Conservation (phyloP, 805 yeast genomes). For the Jamesozyma gamospora region DNA sequence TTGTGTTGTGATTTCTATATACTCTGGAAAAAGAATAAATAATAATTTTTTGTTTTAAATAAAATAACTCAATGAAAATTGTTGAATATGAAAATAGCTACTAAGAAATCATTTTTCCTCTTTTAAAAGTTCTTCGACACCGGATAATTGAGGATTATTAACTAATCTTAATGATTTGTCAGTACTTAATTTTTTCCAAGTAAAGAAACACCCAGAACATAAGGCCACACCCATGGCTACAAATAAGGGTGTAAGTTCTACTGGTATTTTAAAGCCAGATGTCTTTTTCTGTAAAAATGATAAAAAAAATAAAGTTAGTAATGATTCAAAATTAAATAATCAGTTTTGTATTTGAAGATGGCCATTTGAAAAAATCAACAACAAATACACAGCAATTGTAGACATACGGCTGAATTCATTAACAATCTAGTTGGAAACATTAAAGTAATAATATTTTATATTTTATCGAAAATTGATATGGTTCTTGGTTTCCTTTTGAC, state of each 20-base stretch:
- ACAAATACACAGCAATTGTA: too few relatives aligned
- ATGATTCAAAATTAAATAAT: too few relatives aligned
- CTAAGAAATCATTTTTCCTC: neutral
- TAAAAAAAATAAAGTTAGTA: neutral
- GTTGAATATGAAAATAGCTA: too few relatives aligned
- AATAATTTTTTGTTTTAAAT: too few relatives aligned
- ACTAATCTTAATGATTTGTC: slow-evolving; percentile 43
- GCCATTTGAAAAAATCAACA: too few relatives aligned
- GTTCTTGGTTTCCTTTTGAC: too few relatives aligned
- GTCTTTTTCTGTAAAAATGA: slow-evolving; percentile 27
- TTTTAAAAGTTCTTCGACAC: slow-evolving; percentile 22
- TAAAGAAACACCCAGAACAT: slow-evolving; percentile 41
- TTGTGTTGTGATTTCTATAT: too few relatives aligned
- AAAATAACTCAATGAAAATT: too few relatives aligned
- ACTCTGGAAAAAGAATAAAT: too few relatives aligned
- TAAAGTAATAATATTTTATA: neutral
- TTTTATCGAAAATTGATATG: too few relatives aligned
- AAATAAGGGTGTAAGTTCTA: slow-evolving; percentile 50
- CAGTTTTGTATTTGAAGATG: too few relatives aligned
- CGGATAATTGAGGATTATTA: slow-evolving; percentile 34
- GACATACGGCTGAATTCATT: slow-evolving; percentile 8
- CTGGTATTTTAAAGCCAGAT: slow-evolving; percentile 35
- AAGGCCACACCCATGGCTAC: slow-evolving; percentile 47
- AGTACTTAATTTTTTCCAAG: slow-evolving; percentile 40
- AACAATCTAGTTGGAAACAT: slow-evolving; percentile 7